Percentiles rank a stretch among this genome's conserved stretches.
phyloP scores from a whole-genome alignment of 164 flowering plant species.

The Houttuynia cordata region DNA sequence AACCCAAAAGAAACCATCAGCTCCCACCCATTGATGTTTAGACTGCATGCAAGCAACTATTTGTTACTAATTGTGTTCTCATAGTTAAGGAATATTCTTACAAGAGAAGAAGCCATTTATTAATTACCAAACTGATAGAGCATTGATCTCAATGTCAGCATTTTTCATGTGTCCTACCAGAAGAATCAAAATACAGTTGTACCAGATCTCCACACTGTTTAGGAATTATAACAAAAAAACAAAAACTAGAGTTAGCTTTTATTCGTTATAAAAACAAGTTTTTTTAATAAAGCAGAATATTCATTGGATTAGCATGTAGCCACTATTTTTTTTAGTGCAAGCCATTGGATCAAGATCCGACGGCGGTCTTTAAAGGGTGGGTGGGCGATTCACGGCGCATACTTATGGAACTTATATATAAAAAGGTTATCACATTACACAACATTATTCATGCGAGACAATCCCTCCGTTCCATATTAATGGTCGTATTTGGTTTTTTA shows the following conservation, averaged over 20 bases:
- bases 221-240: background rate
- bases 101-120: background rate
- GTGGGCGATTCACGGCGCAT: too few relatives aligned
- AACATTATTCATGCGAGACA: too few relatives aligned
- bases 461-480: too few relatives aligned
- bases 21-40: constrained; percentile 54
- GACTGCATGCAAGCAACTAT: constrained; percentile 16
- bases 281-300: too few relatives aligned
- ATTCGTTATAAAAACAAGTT: too few relatives aligned
- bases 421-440: too few relatives aligned
- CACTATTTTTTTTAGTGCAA: too few relatives aligned
- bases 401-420: too few relatives aligned
- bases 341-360: too few relatives aligned
- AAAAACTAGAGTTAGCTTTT: background rate
- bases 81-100: background rate
- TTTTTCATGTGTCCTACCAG: constrained; percentile 41
- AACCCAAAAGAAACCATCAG: constrained; percentile 56
- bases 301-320: too few relatives aligned
- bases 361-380: too few relatives aligned
- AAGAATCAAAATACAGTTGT: constrained; percentile 43
- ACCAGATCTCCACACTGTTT: constrained; percentile 50
- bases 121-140: constrained; percentile 63
- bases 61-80: background rate
- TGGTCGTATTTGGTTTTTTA: too few relatives aligned
- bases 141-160: constrained; percentile 42